A percentile compares a stretch with the other conserved stretches of the same genome.
Evolutionary conservation across 140 eudicot species (phyloP).

Genomic region (Cichorium intybus): DNA sequence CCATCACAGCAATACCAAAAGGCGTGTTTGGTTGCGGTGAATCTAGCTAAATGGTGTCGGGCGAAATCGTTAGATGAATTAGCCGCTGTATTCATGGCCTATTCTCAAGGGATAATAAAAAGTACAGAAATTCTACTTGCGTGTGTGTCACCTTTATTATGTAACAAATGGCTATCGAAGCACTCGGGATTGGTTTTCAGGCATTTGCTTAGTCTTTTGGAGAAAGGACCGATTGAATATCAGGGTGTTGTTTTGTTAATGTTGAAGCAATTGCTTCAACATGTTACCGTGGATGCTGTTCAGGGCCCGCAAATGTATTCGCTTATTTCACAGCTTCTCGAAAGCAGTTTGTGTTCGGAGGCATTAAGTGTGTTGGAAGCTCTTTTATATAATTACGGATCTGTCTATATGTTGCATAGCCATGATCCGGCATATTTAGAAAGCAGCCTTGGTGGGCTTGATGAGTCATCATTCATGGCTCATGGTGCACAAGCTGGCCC

Average conservation of each 20-base stretch:
- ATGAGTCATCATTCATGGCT: slow-evolving; percentile 67
- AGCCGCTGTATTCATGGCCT: slow-evolving; percentile 62
- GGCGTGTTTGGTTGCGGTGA: slow-evolving; percentile 72
- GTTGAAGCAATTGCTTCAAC: slow-evolving; percentile 78
- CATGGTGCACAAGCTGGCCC: slow-evolving; percentile 40
- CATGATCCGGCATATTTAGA: slow-evolving; percentile 54
- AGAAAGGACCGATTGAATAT: slow-evolving; percentile 81
- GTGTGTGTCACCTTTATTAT: slow-evolving; percentile 66
- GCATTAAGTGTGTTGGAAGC: slow-evolving; percentile 95
- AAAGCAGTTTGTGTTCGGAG: slow-evolving; percentile 78
- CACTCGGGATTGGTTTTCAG: slow-evolving; percentile 76
- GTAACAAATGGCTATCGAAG: slow-evolving; percentile 78
- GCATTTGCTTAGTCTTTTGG: slow-evolving; percentile 67
- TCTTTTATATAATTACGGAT: slow-evolving; percentile 73
- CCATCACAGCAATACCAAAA: slow-evolving; percentile 58
- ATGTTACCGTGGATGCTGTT: slow-evolving; percentile 68
- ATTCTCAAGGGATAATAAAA: slow-evolving; percentile 65
- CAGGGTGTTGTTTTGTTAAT: slow-evolving; percentile 80
- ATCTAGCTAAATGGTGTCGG: slow-evolving; percentile 78
- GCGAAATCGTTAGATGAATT: slow-evolving; percentile 73
- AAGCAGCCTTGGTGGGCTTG: slow-evolving; percentile 52
- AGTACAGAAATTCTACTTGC: slow-evolving; percentile 65
- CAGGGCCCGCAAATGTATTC: slow-evolving; percentile 89
- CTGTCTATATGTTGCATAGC: slow-evolving; percentile 50
- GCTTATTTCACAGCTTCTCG: slow-evolving; percentile 82